Evolutionary conservation across 78 protist species (phyloP).

Genomic region (Tieghemostelium lacteum): DNA sequence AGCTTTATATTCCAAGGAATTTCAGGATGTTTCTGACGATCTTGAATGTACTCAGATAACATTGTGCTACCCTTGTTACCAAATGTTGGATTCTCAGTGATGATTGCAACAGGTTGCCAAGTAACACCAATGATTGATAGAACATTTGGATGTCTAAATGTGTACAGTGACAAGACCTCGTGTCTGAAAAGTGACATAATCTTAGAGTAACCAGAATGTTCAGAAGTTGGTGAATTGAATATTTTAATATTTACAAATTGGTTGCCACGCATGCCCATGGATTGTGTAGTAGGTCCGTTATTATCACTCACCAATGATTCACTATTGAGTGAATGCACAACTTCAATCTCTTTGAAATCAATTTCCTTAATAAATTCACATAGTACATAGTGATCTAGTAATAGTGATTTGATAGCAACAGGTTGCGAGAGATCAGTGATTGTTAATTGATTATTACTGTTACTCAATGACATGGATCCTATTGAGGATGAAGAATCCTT

Average conservation of each 20-base stretch:
- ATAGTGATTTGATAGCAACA: neutral
- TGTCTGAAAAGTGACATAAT: conserved; percentile 24
- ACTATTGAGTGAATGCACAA: conserved; percentile 3
- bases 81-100: conserved; percentile 61
- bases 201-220: neutral
- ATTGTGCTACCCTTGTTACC: conserved; percentile 46
- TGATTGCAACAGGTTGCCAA: conserved; percentile 48
- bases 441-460: neutral
- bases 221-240: conserved; percentile 29
- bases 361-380: conserved; percentile 22
- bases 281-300: neutral
- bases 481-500: conserved; percentile 18
- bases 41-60: conserved; percentile 43
- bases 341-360: conserved; percentile 43
- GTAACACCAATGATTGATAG: conserved; percentile 48
- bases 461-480: neutral
- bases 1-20: conserved; percentile 57
- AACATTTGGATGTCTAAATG: conserved; percentile 43
- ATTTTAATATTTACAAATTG: conserved; percentile 40
- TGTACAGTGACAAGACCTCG: conserved; percentile 36
- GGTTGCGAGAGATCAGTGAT: neutral
- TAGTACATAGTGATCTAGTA: conserved; percentile 21
- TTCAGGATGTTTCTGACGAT: conserved; percentile 66
- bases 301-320: neutral
- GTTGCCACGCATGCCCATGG: conserved; percentile 39